Evolutionary conservation across 345 rosid species (phyloP), one percentile per base, ranked within the genome.

Genomic region (Excoecaria cochinchinensis): DNA sequence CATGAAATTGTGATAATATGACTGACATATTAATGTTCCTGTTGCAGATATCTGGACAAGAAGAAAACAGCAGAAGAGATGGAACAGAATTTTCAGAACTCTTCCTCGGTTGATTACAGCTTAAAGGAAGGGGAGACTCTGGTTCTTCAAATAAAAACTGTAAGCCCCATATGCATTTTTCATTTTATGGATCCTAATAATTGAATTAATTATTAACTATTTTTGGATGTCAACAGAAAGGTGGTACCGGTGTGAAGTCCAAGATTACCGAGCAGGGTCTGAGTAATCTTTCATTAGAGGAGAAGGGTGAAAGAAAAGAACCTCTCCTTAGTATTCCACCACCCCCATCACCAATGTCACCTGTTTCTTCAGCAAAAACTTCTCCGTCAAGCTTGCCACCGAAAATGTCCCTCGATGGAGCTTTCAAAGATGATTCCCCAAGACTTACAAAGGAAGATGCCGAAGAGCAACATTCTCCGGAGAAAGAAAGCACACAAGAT

Each of bases 31-130:
- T 64, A 8, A 46, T 62, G 56, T 50, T 64, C 24, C 48, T 22
- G 42, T 16, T 76, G 52, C 75, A 95, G 99, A 76, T 96, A 96
- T 73, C 79, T 96, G 85, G 87, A 96, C 90, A 96, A 96, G 84
- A 96, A 96, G 89, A 91, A 87, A 81, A 89, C 97, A 55, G 98
- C 99, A 0, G 99, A 93, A 80, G 98, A 93, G 89, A 96, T 93
- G 99, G 98, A 93, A 74, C 97, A 90, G 74, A 98, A 92, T 76
- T 96, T 85, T 89, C 99, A 93, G 81, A 83, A 80, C 15, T 82
- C 90, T 14, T 89, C 97, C 63, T 76, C 94, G 0, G 89, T 85
- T 8, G 97, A 93, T 85, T 93, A 93, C 87, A 90, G 94, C 84
- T 80, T 96, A 78, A 96, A 92, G 83, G 97, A 96, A 78, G 99